Evolutionary conservation across 495 filamentous ascomycete species (phyloP), one percentile per base, ranked within the genome.

Genomic region (Barbatosphaeria neglecta): DNA sequence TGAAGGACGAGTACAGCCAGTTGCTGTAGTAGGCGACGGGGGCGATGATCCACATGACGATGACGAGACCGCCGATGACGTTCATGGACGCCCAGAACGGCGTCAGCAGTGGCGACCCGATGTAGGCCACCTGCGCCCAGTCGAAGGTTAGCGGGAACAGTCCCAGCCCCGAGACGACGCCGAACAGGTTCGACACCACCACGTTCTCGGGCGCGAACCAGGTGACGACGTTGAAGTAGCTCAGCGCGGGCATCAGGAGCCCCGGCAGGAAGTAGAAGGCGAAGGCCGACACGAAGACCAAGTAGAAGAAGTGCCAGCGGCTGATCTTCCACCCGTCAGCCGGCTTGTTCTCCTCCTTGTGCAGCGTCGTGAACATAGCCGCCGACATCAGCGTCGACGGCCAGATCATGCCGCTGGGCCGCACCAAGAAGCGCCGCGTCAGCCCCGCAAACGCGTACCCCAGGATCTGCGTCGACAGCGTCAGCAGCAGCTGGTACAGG

Each of bases 31-130:
- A 90, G 57, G 86, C 66, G 22, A 90, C 73, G 7, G 88, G 88
- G 11, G 86, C 87, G 24, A 90, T 68, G 28, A 94, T 69, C 87
- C 87, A 95, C 82, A 90, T 94, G 37, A 95, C 85, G 18, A 90
- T 63, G 2, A 87, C 80, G 50, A 94, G 74, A 1, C 88, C 88
- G 20, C 81, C 82, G 43, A 95, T 80, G 19, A 94, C 87, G 60
- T 95, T 95, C 52, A 87, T 70, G 1, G 87, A 86, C 6, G 90
- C 89, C 89, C 89, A 95, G 57, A 90, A 94, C 0, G 89, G 89
- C 0, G 85, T 87, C 19, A 95, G 65, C 0, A 95, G 71, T 0
- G 89, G 89, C 23, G 85, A 92, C 11, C 86, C 85, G 50, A 90
- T 93, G 53, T 89, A 94, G 8, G 90, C 87, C 37, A 95, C 81